Conservation (phyloP, 495 filamentous ascomycete genomes). For the Hyaloscypha finlandica region DNA sequence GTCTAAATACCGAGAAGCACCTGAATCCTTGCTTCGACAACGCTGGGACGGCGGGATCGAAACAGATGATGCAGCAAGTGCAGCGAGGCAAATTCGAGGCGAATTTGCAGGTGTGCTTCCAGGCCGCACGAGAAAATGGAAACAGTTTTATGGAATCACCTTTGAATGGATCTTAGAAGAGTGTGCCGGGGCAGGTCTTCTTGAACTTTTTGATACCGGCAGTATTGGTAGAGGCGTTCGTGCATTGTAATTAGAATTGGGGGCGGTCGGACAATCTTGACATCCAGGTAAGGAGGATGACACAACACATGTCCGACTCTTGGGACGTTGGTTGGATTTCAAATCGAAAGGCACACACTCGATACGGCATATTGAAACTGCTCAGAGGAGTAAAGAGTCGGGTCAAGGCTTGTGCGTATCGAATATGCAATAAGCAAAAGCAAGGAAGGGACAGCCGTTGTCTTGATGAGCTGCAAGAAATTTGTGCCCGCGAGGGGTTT, state of each 20-base stretch:
- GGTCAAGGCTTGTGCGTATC: neutral
- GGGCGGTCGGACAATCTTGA: neutral
- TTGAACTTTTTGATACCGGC: constrained; percentile 84
- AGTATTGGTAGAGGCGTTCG: constrained; percentile 77
- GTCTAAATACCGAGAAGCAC: constrained; percentile 63
- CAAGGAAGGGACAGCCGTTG: neutral
- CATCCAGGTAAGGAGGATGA: neutral
- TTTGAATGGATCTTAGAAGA: constrained; percentile 82
- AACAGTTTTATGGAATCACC: constrained; percentile 69
- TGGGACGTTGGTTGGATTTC: neutral
- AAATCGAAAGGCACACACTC: neutral
- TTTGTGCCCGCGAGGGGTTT: neutral
- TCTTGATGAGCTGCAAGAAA: neutral
- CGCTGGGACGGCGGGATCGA: constrained; percentile 80
- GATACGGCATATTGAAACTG: neutral
- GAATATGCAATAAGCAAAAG: neutral
- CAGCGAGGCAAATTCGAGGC: constrained; percentile 64
- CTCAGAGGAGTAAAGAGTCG: neutral
- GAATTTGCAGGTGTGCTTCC: constrained; percentile 73
- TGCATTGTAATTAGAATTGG: constrained; percentile 40
- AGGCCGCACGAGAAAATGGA: constrained; percentile 81
- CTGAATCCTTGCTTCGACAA: constrained; percentile 67
- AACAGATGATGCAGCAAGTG: constrained; percentile 53
- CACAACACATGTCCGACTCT: neutral
- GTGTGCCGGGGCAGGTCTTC: constrained; percentile 73